Conservation (phyloP, 2,329 filamentous ascomycete genomes). For the Paracoccidioides brasiliensis region DNA sequence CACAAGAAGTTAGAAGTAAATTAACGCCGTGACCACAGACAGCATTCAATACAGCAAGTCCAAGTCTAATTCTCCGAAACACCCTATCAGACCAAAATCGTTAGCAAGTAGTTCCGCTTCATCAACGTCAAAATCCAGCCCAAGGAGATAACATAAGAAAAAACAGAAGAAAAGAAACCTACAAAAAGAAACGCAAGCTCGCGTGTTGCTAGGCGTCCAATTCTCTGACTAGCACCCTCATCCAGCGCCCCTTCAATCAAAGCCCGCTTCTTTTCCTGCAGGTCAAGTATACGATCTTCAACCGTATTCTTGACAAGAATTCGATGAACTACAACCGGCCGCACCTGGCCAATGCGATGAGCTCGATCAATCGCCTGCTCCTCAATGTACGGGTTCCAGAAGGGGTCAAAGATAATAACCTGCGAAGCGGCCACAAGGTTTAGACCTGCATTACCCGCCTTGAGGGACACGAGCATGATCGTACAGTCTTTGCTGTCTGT, state of each 20-base stretch:
- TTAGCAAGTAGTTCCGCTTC: neutral
- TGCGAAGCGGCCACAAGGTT: constrained; percentile 74
- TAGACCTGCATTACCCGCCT: constrained; percentile 71
- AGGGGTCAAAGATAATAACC: constrained; percentile 83
- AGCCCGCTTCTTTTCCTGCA: constrained; percentile 67
- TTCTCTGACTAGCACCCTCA: constrained; percentile 53
- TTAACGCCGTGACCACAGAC: neutral
- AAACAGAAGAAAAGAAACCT: neutral
- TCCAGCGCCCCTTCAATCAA: constrained; percentile 70
- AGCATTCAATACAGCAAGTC: neutral
- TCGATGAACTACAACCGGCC: constrained; percentile 64
- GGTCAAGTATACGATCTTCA: constrained; percentile 68
- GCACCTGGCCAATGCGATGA: constrained; percentile 70
- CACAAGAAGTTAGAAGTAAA: neutral
- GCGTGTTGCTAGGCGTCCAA: constrained; percentile 51
- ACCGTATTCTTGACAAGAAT: constrained; percentile 66
- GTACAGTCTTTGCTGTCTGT: constrained; percentile 46
- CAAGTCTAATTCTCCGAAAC: neutral
- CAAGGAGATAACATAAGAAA: too few species aligned
- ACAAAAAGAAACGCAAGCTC: constrained; percentile 62
- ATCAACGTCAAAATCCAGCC: neutral
- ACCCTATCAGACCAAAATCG: neutral
- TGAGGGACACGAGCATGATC: constrained; percentile 66
- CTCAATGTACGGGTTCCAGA: constrained; percentile 90
- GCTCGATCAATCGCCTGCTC: constrained; percentile 85